Percentiles rank a stretch among this genome's conserved stretches.
These are phyloP conservation scores for Yarrowia divulgata DNA, from an alignment of 805 yeast genomes.

Conservation along the genomic window DNA sequence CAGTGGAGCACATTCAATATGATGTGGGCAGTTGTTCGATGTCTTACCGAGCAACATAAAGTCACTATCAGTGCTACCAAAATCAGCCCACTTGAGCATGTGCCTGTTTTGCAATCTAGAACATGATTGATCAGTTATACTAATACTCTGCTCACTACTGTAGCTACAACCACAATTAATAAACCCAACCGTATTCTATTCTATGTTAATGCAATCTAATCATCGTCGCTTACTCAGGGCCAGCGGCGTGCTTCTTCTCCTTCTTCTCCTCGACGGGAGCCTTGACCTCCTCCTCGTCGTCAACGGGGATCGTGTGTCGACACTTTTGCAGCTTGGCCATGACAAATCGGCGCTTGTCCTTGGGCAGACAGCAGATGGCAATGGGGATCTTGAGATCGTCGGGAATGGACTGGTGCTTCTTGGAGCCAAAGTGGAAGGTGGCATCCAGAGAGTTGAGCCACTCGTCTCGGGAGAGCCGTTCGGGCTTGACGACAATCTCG, in stretches of 20 bases:
- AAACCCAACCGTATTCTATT: conserved; percentile 30
- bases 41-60: too few species aligned
- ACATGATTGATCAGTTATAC: too few species aligned
- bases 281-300: conserved; percentile 15
- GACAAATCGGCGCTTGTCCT: conserved; percentile 25
- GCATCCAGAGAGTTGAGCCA: conserved; percentile 15
- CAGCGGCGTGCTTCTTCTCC: conserved; percentile 18
- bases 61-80: too few species aligned
- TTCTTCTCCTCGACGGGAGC: conserved; percentile 11
- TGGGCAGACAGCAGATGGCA: conserved; percentile 27
- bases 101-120: too few species aligned
- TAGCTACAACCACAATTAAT: too few species aligned
- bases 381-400: conserved; percentile 22
- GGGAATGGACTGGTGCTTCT: conserved; percentile 30
- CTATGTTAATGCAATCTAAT: conserved; percentile 14
- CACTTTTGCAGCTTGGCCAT: conserved; percentile 15
- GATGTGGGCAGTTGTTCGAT: too few species aligned
- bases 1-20: too few species aligned
- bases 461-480: conserved; percentile 17
- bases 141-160: too few species aligned
- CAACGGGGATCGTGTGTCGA: background rate
- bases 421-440: conserved; percentile 29
- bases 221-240: background rate
- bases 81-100: too few species aligned
- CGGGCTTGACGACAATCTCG: conserved; percentile 18